Base-by-base conservation (phyloP, 2,329 filamentous ascomycete genomes). In the Colletotrichum acutatum region DNA sequence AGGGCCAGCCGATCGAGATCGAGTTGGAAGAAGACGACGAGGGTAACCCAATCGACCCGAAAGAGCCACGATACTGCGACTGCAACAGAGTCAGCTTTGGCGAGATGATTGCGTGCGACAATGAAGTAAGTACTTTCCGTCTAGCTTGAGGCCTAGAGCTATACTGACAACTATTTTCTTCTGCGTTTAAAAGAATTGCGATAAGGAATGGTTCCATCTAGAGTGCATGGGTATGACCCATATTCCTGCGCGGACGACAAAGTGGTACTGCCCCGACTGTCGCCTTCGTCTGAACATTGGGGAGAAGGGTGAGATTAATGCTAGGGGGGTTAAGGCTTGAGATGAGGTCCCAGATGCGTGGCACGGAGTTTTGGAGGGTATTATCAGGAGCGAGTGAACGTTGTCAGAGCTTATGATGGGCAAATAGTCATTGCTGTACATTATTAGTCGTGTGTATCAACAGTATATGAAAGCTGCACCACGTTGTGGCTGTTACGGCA, bases 191-290 rank as follows among this genome's bases (percentile, higher is more conserved):
- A 78, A 88, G 84, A 85, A 93, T 83, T 97, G 94, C 83, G 91
- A 94, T 77, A 90, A 91, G 75, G 93, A 96, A 81, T 97, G 94
- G 94, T 97, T 96, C 80, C 94, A 97, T 79, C 87, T 97, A 53
- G 90, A 91, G 75, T 97, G 94, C 78, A 92, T 97, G 6, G 91
- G 88, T 5, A 85, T 97, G 42, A 85, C 87, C 12, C 87, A 91
- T 28, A 90, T 93, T 72, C 93, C 94, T 12, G 89, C 91, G 2
- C 87, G 93, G 22, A 93, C 92, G 37, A 92, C 92, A 2, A 95
- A 95, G 82, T 97, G 94, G 94, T 97, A 95, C 78, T 97, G 94
- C 81, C 93, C 93, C 1, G 91, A 94, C 62, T 97, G 94, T 79
- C 86, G 91, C 53, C 88, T 89, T 74, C 83, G 87, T 34, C 82